Conservation (phyloP, 1,284 basidiomycete species). For the Marasmius fiardii region DNA sequence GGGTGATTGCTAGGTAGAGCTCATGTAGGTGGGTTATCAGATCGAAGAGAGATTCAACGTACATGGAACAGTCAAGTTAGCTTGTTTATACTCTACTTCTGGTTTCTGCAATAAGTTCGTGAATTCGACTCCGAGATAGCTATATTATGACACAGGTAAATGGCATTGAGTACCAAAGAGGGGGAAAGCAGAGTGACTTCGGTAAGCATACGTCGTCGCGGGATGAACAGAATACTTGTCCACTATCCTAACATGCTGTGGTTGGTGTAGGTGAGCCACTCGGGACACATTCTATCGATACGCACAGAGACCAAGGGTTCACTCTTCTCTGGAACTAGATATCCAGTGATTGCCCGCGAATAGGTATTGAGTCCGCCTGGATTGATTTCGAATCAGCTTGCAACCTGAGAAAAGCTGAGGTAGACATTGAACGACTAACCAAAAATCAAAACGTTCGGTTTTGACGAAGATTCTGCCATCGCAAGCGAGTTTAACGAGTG, state of each 20-base stretch:
- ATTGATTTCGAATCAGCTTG: conserved; percentile 6
- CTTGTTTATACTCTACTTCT: conserved; percentile 79
- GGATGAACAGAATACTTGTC: conserved; percentile 85
- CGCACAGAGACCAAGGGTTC: conserved; percentile 72
- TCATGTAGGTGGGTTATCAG: conserved; percentile 8
- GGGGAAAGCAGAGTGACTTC: conserved; percentile 3
- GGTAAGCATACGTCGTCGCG: conserved; percentile 72
- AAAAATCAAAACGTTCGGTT: conserved; percentile 77
- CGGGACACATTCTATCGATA: conserved; percentile 16
- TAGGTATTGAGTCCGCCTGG: conserved; percentile 76
- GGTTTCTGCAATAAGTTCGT: conserved; percentile 63
- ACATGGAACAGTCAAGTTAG: conserved; percentile 75
- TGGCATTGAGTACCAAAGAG: conserved; percentile 3
- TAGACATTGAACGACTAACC: conserved; percentile 44
- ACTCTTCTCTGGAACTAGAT: conserved; percentile 60
- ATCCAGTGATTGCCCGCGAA: conserved; percentile 61
- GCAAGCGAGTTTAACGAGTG: conserved; percentile 9
- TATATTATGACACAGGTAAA: conserved; percentile 26
- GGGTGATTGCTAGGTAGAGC: conserved; percentile 50
- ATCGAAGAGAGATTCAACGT: conserved; percentile 23
- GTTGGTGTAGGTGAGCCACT: neutral
- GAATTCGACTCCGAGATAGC: conserved; percentile 80
- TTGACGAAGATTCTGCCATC: conserved; percentile 34
- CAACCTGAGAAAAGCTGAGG: conserved; percentile 10
- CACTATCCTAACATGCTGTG: conserved; percentile 71